phyloP scores from a whole-genome alignment of 2,329 filamentous ascomycete species.

The Arthrobotrys pseudoclavata region DNA sequence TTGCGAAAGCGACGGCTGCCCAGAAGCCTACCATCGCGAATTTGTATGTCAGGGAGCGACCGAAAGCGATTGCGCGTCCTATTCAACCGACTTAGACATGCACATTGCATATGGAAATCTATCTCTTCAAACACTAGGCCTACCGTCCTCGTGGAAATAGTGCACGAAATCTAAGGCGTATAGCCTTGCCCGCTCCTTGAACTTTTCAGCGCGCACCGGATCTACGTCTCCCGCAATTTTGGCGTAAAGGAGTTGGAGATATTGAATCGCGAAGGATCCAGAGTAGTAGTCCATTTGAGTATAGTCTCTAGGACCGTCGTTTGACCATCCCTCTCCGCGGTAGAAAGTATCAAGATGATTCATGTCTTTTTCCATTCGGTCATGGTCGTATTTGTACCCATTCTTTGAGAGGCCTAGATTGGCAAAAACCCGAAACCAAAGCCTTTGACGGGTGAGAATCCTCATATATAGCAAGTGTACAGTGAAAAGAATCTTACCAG shows the following conservation, averaged over 20 bases:
- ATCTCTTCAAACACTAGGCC: no score
- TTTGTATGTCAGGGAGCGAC: constrained; percentile 82
- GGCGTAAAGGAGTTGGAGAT: constrained; percentile 81
- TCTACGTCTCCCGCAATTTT: constrained; percentile 78
- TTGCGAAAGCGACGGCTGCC: constrained; percentile 81
- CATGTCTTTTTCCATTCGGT: constrained; percentile 80
- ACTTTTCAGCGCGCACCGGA: constrained; percentile 76
- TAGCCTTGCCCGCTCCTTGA: constrained; percentile 76
- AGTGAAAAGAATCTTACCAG: constrained; percentile 66
- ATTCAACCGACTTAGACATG: neutral
- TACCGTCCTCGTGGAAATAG: constrained; percentile 79
- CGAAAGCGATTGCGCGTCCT: constrained; percentile 80
- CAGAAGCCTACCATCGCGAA: constrained; percentile 89
- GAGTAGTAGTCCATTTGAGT: constrained; percentile 91
- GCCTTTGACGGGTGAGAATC: constrained; percentile 67
- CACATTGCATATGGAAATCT: neutral
- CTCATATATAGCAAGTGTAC: neutral
- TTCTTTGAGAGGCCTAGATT: constrained; percentile 83
- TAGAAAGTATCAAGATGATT: constrained; percentile 84
- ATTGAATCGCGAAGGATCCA: constrained; percentile 84
- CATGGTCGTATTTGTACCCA: constrained; percentile 77
- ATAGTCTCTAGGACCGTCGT: constrained; percentile 82
- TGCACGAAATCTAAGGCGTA: constrained; percentile 80
- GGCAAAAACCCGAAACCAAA: constrained; percentile 88
- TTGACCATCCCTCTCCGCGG: constrained; percentile 84